phyloP scores from a whole-genome alignment of 225 moss, liverwort and hornwort species.

The Bryoerythrophyllum caledonicum region DNA sequence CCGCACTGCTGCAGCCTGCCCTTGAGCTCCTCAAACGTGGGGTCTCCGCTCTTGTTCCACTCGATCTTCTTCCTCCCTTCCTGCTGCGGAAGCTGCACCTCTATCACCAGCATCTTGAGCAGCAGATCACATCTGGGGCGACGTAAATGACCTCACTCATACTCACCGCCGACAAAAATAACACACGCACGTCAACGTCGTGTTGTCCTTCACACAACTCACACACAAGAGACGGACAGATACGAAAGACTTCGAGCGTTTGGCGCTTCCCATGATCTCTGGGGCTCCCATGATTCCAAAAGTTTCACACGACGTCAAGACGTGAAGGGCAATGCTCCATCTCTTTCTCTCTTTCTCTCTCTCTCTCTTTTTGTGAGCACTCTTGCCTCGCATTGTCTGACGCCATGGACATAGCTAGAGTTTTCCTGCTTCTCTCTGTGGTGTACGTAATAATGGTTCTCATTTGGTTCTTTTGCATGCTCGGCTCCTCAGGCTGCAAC shows the following conservation, averaged over 20 bases:
- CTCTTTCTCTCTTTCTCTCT: background rate
- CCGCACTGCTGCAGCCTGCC: conserved; percentile 49
- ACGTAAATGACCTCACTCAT: conserved; percentile 1
- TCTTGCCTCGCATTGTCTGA: background rate
- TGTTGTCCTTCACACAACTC: background rate
- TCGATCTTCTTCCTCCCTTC: conserved; percentile 58
- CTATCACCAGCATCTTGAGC: conserved; percentile 46
- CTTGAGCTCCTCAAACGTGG: conserved; percentile 54
- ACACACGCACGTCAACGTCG: too few species aligned
- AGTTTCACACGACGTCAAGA: conserved; percentile 14
- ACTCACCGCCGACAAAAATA: conserved; percentile 12
- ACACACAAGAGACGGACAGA: conserved; percentile 24
- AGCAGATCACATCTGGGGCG: background rate
- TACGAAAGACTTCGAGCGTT: conserved; percentile 32
- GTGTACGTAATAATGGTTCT: conserved; percentile 21
- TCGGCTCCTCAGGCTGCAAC: background rate
- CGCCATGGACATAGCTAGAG: conserved; percentile 14
- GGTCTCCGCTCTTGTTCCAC: conserved; percentile 55
- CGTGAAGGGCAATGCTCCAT: background rate
- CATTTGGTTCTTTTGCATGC: conserved; percentile 27
- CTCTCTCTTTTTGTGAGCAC: too few species aligned
- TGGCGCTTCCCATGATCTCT: conserved; percentile 31
- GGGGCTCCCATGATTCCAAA: conserved; percentile 38
- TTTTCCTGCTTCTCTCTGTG: conserved; percentile 25
- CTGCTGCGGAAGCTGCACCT: conserved; percentile 56